phyloP scores from a whole-genome alignment of 352 stramenopile genomes.

The Phytophthora pisi region DNA sequence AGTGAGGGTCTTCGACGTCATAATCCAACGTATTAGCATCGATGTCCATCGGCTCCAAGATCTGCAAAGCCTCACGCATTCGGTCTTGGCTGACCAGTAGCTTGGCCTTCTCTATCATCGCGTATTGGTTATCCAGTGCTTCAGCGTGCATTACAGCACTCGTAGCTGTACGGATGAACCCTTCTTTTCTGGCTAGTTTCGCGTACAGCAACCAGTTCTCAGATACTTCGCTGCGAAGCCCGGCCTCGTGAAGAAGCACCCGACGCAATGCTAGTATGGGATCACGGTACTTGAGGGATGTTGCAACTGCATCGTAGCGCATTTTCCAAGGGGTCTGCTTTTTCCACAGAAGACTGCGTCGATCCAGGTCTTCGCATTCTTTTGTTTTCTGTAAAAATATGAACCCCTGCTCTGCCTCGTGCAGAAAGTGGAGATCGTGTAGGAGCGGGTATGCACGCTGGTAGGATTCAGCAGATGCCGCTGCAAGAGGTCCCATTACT shows the following conservation, averaged over 20 bases:
- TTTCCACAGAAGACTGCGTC: constrained; percentile 54
- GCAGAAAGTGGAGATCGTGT: constrained; percentile 78
- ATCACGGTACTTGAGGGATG: constrained; percentile 84
- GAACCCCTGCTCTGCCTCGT: constrained; percentile 78
- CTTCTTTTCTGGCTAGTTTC: constrained; percentile 86
- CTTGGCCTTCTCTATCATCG: constrained; percentile 79
- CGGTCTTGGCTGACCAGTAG: constrained; percentile 79
- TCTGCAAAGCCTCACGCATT: constrained; percentile 87
- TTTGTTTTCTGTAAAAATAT: constrained; percentile 52
- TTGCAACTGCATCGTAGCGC: constrained; percentile 71
- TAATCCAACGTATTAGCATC: constrained; percentile 77
- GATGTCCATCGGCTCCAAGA: constrained; percentile 83
- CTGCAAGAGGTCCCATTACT: constrained; percentile 73
- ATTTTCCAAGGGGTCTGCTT: constrained; percentile 71
- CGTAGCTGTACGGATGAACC: constrained; percentile 76
- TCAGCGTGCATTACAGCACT: constrained; percentile 89
- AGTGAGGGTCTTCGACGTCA: constrained; percentile 74
- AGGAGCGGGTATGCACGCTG: constrained; percentile 77
- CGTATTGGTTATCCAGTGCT: constrained; percentile 76
- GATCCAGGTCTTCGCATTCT: constrained; percentile 24
- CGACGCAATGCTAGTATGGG: constrained; percentile 84
- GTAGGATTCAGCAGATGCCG: constrained; percentile 79
- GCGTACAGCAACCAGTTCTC: constrained; percentile 85
- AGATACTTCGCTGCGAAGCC: constrained; percentile 66
- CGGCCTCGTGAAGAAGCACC: constrained; percentile 76